Evolutionary conservation across 2,329 filamentous ascomycete genomes (phyloP).

Genomic region (Sordariomycetes sp.): DNA sequence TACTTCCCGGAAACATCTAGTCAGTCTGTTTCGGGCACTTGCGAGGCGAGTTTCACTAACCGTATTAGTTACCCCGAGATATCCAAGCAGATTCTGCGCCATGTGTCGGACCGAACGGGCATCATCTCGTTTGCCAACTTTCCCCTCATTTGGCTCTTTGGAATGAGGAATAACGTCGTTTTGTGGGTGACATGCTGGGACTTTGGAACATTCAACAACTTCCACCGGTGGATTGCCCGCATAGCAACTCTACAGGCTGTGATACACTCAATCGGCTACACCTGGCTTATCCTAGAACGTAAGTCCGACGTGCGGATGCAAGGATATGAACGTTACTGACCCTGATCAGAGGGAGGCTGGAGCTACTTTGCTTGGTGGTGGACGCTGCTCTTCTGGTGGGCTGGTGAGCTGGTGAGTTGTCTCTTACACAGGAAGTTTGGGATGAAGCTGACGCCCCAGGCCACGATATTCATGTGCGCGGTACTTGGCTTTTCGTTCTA

Average conservation of each 20-base stretch:
- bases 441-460: constrained; percentile 12
- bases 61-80: constrained; percentile 21
- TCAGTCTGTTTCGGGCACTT: constrained; percentile 11
- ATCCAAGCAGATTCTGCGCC: constrained; percentile 34
- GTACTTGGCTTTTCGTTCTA: constrained; percentile 38
- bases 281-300: constrained; percentile 31
- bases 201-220: constrained; percentile 56
- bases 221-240: constrained; percentile 58
- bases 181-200: constrained; percentile 62
- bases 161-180: constrained; percentile 56
- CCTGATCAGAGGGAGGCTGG: constrained; percentile 25
- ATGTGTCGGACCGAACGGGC: constrained; percentile 54
- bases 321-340: neutral
- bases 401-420: constrained; percentile 32
- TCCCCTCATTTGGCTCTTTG: constrained; percentile 57
- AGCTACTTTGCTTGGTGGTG: constrained; percentile 24
- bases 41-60: neutral
- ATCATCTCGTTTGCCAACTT: constrained; percentile 56
- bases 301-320: constrained; percentile 1
- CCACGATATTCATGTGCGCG: constrained; percentile 34
- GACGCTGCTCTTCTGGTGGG: constrained; percentile 37
- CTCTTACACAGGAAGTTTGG: neutral
- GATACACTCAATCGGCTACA: constrained; percentile 53
- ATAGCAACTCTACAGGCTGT: constrained; percentile 53
- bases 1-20: constrained; percentile 29